Conservation (phyloP, 148 eudicot genomes). For the Rhododendron kiyosumense region DNA sequence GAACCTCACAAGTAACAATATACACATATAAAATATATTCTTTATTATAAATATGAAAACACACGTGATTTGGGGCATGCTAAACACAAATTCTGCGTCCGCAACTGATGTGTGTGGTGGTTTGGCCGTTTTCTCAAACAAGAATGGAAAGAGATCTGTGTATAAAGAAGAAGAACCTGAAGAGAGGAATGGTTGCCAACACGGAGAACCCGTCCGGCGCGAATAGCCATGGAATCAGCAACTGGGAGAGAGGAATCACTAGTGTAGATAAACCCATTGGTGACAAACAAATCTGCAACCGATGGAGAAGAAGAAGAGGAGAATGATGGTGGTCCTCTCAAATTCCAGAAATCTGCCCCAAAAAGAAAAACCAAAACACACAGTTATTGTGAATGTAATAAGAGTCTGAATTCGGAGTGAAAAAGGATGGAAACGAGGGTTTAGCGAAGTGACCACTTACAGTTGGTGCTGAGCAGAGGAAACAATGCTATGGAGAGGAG, state of each 20-base stretch:
- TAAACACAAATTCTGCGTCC: background rate
- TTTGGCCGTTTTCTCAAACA: background rate
- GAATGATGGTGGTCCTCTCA: constrained; percentile 11
- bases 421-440: background rate
- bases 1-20: background rate
- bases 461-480: constrained; percentile 17
- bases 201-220: constrained; percentile 47
- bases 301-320: background rate
- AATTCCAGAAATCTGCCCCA: constrained; percentile 15
- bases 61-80: background rate
- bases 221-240: constrained; percentile 80
- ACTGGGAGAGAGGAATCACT: constrained; percentile 62
- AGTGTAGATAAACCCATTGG: constrained; percentile 77
- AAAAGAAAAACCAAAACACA: background rate
- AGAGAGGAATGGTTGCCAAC: constrained; percentile 62
- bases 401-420: background rate
- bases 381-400: background rate
- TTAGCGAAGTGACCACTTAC: background rate
- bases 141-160: background rate
- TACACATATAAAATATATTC: too few relatives aligned
- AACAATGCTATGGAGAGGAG: constrained; percentile 26
- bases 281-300: constrained; percentile 71
- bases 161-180: constrained; percentile 31
- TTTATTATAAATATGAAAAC: too few relatives aligned
- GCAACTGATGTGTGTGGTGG: too few relatives aligned